Base-by-base conservation (phyloP, 1,284 basidiomycete species). In the Apiotrichum siamense region DNA sequence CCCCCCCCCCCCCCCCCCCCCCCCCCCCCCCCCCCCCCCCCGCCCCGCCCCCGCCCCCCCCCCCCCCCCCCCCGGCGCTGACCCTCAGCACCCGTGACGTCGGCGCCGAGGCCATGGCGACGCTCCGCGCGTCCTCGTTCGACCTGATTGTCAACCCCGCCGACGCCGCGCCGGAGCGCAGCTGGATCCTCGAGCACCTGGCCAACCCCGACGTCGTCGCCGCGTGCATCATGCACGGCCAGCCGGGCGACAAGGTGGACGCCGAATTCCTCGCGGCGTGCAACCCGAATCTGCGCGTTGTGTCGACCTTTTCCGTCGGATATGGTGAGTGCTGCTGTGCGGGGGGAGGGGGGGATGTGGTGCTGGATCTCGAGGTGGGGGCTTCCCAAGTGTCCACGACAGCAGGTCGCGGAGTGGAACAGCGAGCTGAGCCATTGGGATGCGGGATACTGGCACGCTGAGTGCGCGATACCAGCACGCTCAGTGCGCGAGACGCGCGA, bases 301-400 rank as follows among this genome's bases (percentile, higher is more conserved):
- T 97, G 7, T 91, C 89, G 1, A 97, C 93, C 0, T 87, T 94
- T 81, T 76, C 72, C 17, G 88, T 91, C 18, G 88, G 89, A 35
- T 88, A 85, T 68, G 88, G 88, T 88, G 61, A 56, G 79, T 67
- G 24, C 11, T n/a, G n/a, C 12, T 39, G n/a, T 17, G 11, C 31
- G 21, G 25, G 29, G 26, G 17, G 25, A 29, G 5, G 17, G 7
- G 29, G n/a, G 37, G 25, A 15, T 15, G 25, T 36, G 11, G 20
- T 7, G 21, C 23, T 20, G 35, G n/a, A n/a, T n/a, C n/a, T n/a
- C n/a, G n/a, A n/a, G n/a, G n/a, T n/a, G n/a, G n/a, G n/a, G n/a
- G n/a, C n/a, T n/a, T n/a, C n/a, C n/a, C n/a, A n/a, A n/a, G n/a
- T n/a, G n/a, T n/a, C n/a, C n/a, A n/a, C n/a, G n/a, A n/a, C n/a